Conservation (phyloP, 352 stramenopile genomes). For the Hyaloperonospora brassicae region DNA sequence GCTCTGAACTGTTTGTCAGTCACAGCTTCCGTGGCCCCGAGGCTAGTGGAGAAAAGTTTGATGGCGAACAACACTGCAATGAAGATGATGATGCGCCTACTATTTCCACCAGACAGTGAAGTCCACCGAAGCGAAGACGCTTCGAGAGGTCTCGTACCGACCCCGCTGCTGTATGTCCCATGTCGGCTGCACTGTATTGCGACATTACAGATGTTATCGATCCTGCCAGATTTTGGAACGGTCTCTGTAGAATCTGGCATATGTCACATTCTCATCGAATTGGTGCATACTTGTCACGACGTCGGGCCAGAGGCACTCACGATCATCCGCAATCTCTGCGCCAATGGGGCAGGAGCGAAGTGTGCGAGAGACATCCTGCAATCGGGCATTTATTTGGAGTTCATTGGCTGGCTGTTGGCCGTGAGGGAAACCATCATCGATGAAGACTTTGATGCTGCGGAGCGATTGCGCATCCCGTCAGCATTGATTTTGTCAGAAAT, state of each 20-base stretch:
- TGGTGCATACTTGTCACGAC: conserved; percentile 51
- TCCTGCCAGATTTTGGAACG: conserved; percentile 44
- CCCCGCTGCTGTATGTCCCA: conserved; percentile 52
- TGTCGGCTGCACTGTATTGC: conserved; percentile 53
- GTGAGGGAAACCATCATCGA: conserved; percentile 58
- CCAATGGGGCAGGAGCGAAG: conserved; percentile 33
- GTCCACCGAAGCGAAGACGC: conserved; percentile 55
- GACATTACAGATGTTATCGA: conserved; percentile 49
- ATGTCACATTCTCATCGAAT: conserved; percentile 72
- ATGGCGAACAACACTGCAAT: conserved; percentile 44
- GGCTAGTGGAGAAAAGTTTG: conserved; percentile 52
- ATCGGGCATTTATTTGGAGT: conserved; percentile 66
- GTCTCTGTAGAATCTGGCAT: conserved; percentile 49
- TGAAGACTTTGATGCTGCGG: conserved; percentile 46
- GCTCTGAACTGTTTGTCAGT: conserved; percentile 62
- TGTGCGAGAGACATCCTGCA: conserved; percentile 61
- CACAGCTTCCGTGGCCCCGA: conserved; percentile 42
- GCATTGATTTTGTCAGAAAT: conserved; percentile 64
- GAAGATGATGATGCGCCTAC: conserved; percentile 64
- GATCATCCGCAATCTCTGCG: conserved; percentile 65
- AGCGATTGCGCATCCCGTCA: conserved; percentile 47
- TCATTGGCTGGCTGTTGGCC: conserved; percentile 66
- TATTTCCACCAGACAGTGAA: conserved; percentile 74
- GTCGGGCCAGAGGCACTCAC: conserved; percentile 43
- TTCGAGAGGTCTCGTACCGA: conserved; percentile 42